Base-by-base conservation (phyloP, 306 rosid species). In the Biancaea sappan region DNA sequence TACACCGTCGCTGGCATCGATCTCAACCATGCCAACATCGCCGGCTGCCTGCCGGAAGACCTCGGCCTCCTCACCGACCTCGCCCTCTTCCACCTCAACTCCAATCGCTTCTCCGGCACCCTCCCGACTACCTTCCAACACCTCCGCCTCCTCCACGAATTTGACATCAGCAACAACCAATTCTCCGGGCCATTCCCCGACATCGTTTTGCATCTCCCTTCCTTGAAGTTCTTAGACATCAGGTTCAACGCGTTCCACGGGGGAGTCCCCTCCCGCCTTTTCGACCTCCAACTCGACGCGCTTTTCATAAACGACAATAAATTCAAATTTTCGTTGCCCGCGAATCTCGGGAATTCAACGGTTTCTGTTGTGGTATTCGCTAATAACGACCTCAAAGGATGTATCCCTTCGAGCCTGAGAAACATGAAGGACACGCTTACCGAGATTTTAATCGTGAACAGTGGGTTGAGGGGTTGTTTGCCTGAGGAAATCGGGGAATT, bases 1-100 rank as follows among this genome's bases (percentile, higher is more conserved):
- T 28, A 51, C 19, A 94, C 98, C 0, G 98, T 94, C 1, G 97
- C 97, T 0, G 98, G 98, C 22, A 78, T 94, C 11, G 98, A 94
- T 84, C 83, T 94, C 22, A 94, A 94, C 89, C 92, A 89, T 16
- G 97, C 74, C 66, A 47, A 74, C 73, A 70, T 94, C 22, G 60
- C 88, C 1, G 98, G 98, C 15, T 70, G 88, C 2, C 60, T 94
- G 8, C 92, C 98, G 0, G 78, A 86, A 22, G 83, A 94, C n/a
- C 89, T 94, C 8, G 92, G 92, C 72, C 91, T 88, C 51, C 84
- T 94, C 51, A 67, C 81, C 1, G 98, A 94, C 82, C 71, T 91
- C 1, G 69, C 98, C 8, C 81, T 94, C 50, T 79, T 94, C 73
- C 98, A 91, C 73, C 71, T 94, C 5, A 94, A 94, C 86, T 88